Conservation (phyloP, 31 red algal species). For the Odonthalia washingtoniensis region DNA sequence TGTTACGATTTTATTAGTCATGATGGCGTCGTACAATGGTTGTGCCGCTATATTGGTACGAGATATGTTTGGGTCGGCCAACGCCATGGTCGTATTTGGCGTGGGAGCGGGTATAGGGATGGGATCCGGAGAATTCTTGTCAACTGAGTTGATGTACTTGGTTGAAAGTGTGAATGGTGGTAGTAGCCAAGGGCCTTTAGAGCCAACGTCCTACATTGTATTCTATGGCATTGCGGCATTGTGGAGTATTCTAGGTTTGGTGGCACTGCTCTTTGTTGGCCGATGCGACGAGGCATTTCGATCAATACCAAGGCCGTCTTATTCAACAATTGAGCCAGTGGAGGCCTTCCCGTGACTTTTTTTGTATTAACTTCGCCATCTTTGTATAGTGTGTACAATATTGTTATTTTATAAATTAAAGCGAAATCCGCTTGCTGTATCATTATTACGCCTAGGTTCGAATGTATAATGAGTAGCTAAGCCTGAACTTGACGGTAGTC, state of each 20-base stretch:
- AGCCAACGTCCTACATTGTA: neutral
- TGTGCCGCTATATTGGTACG: conserved; percentile 21
- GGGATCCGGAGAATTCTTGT: neutral
- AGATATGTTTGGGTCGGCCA: conserved; percentile 18
- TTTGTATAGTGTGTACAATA: no score
- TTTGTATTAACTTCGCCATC: no score
- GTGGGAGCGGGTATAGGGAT: conserved; percentile 31
- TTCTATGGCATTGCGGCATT: conserved; percentile 30
- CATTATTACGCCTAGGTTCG: no score
- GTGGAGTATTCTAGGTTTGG: conserved; percentile 29
- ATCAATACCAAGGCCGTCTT: neutral
- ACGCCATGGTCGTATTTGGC: conserved; percentile 31
- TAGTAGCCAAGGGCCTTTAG: neutral
- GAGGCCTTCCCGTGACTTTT: no score
- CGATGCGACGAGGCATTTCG: neutral
- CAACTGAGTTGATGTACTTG: conserved; percentile 21
- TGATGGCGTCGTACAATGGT: conserved; percentile 13
- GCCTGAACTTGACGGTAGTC: no score
- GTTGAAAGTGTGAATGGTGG: neutral
- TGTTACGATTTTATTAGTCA: neutral
- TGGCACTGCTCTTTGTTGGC: neutral
- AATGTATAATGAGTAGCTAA: no score
- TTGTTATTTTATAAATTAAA: no score
- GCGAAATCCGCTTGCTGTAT: no score
- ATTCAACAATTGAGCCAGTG: no score